A percentile compares a stretch with the other conserved stretches of the same genome.
These are phyloP conservation scores for Aspergillus vadensis DNA, from an alignment of 2,329 filamentous ascomycete genomes.

Conservation along the genomic window DNA sequence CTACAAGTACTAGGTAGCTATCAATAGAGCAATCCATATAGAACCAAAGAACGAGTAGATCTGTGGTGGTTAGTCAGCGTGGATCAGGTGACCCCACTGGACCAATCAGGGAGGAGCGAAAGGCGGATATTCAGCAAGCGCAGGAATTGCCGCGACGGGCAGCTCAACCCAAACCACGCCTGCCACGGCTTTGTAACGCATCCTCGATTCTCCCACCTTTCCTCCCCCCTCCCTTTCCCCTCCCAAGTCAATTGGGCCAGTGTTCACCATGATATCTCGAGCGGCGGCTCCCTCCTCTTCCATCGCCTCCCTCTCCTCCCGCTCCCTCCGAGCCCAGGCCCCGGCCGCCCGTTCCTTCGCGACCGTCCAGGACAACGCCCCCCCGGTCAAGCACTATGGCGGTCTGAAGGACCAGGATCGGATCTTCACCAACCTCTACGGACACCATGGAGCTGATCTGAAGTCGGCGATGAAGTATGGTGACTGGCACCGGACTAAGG, in stretches of 20 bases:
- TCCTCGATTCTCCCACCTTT: constrained; percentile 21
- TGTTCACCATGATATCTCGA: constrained; percentile 49
- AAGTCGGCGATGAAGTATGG: constrained; percentile 97
- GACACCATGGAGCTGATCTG: constrained; percentile 85
- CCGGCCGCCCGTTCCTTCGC: constrained; percentile 67
- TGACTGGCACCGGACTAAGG: constrained; percentile 99
- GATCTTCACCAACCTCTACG: constrained; percentile 98
- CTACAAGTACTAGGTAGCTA: too few relatives aligned
- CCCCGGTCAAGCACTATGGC: constrained; percentile 69
- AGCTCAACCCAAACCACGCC: constrained; percentile 10
- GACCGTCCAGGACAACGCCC: constrained; percentile 70
- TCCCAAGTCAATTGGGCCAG: constrained; percentile 37
- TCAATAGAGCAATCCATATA: too few relatives aligned
- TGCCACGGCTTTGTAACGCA: constrained; percentile 9
- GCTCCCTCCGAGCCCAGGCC: constrained; percentile 44
- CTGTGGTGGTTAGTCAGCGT: constrained; percentile 1
- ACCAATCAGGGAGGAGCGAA: constrained; percentile 42
- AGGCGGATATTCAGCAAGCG: constrained; percentile 45
- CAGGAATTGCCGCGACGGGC: constrained; percentile 31
- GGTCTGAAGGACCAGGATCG: constrained; percentile 94
- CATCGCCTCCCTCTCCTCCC: constrained; percentile 43
- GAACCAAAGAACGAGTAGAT: too few relatives aligned
- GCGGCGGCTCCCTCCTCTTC: constrained; percentile 48
- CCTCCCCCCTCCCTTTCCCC: constrained; percentile 27
- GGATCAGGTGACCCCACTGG: constrained; percentile 30